Evolutionary conservation across 2,329 filamentous ascomycete genomes (phyloP).

Genomic region (Fusarium nodosum): DNA sequence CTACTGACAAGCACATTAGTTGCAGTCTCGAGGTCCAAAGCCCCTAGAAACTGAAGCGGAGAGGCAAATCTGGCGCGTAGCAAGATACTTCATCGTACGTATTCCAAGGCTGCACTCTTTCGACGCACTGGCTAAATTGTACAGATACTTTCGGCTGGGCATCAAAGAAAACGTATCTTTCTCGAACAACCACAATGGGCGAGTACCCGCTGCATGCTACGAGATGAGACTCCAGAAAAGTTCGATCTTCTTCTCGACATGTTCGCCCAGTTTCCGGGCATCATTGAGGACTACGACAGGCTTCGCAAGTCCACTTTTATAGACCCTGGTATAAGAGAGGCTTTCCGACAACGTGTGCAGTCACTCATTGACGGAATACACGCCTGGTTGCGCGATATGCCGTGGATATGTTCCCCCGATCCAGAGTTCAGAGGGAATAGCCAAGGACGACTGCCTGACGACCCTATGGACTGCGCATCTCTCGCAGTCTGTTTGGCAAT

Average conservation of each 20-base stretch:
- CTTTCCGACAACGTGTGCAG: slow-evolving; percentile 1
- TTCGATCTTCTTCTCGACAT: slow-evolving; percentile 24
- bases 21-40: slow-evolving; percentile 30
- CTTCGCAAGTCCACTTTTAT: not conserved
- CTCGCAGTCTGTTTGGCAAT: slow-evolving; percentile 23
- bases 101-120: rapidly evolving
- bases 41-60: slow-evolving; percentile 5
- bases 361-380: slow-evolving; percentile 8
- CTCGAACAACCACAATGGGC: slow-evolving; percentile 34
- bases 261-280: slow-evolving; percentile 16
- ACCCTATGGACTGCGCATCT: slow-evolving; percentile 16
- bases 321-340: not conserved
- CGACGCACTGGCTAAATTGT: not conserved
- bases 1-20: not conserved
- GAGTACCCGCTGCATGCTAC: not conserved
- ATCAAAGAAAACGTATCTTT: slow-evolving; percentile 28
- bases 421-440: not conserved
- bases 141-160: slow-evolving; percentile 30
- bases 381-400: slow-evolving; percentile 9
- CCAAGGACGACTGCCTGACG: not conserved
- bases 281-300: slow-evolving; percentile 11
- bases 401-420: slow-evolving; percentile 9
- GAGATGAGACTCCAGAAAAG: slow-evolving; percentile 6
- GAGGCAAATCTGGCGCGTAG: slow-evolving; percentile 18
- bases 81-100: slow-evolving; percentile 25